A percentile compares a stretch with the other conserved stretches of the same genome.
Evolutionary conservation across 2,329 filamentous ascomycete genomes (phyloP).

Genomic region (Huntiella savannae): DNA sequence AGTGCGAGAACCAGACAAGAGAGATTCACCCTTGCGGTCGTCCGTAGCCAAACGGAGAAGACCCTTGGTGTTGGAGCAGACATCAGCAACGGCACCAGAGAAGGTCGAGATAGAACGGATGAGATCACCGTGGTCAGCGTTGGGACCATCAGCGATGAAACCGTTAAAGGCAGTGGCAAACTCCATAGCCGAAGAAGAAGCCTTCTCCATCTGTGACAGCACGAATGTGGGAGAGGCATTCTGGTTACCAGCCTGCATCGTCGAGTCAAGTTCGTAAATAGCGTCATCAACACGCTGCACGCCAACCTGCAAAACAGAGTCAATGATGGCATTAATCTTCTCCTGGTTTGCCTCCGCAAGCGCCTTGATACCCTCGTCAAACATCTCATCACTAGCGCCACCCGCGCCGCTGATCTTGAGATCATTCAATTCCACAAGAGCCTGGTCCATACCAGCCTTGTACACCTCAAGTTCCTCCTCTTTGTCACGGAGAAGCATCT

Average conservation of each 20-base stretch:
- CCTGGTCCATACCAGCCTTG: constrained; percentile 95
- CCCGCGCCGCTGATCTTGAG: constrained; percentile 45
- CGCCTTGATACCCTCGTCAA: constrained; percentile 82
- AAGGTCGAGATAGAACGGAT: constrained; percentile 88
- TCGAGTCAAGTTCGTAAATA: constrained; percentile 89
- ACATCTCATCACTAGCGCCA: constrained; percentile 58
- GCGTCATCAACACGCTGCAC: constrained; percentile 91
- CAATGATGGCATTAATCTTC: constrained; percentile 95
- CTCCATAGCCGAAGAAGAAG: constrained; percentile 81
- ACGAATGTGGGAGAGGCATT: constrained; percentile 91
- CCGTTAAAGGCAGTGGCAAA: constrained; percentile 98
- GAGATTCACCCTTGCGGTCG: constrained; percentile 78
- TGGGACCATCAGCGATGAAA: constrained; percentile 91
- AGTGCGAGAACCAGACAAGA: constrained; percentile 64
- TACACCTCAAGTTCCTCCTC: constrained; percentile 96
- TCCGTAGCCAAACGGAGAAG: constrained; percentile 82
- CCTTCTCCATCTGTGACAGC: constrained; percentile 92
- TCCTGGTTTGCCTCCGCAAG: constrained; percentile 69
- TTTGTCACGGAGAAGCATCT: constrained; percentile 73
- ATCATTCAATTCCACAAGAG: constrained; percentile 79
- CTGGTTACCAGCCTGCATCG: constrained; percentile 97
- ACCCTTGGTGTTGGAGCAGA: constrained; percentile 92
- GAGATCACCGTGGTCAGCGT: constrained; percentile 72
- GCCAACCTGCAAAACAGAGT: constrained; percentile 84
- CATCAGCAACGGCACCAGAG: constrained; percentile 75